A percentile compares a stretch with the other conserved stretches of the same genome.
Conservation (phyloP, 2,329 filamentous ascomycete genomes). For the Penicillium sp. region DNA sequence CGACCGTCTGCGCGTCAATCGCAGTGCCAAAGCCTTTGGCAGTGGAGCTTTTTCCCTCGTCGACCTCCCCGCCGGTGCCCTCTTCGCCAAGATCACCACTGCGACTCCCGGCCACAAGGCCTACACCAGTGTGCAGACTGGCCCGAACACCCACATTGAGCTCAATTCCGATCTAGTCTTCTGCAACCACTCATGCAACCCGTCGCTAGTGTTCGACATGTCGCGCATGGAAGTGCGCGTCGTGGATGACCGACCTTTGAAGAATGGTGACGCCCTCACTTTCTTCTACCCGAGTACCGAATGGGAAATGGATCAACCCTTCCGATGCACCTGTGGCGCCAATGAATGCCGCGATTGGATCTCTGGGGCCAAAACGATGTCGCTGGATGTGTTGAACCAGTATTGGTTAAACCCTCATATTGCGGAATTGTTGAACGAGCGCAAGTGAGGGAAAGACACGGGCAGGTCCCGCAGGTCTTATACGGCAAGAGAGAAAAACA, state of each 20-base stretch:
- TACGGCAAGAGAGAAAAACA: too few species aligned
- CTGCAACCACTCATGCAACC: slow-evolving; percentile 53
- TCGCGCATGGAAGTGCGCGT: slow-evolving; percentile 38
- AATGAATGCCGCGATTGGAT: slow-evolving; percentile 38
- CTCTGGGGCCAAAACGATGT: slow-evolving; percentile 38
- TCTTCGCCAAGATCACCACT: slow-evolving; percentile 46
- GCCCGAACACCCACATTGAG: slow-evolving; percentile 48
- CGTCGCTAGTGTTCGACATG: slow-evolving; percentile 52
- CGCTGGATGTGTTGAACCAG: slow-evolving; percentile 26
- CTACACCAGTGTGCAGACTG: slow-evolving; percentile 51
- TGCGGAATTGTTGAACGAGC: slow-evolving; percentile 24
- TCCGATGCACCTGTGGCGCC: slow-evolving; percentile 42
- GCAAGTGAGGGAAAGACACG: slow-evolving; percentile 10
- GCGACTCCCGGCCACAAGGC: slow-evolving; percentile 43
- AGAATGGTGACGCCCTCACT: slow-evolving; percentile 40
- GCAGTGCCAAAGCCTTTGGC: slow-evolving; percentile 32
- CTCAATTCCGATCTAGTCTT: slow-evolving; percentile 53
- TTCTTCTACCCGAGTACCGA: slow-evolving; percentile 49
- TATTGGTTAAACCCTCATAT: slow-evolving; percentile 45
- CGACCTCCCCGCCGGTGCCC: slow-evolving; percentile 46
- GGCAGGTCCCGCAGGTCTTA: neutral
- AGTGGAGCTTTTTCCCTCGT: slow-evolving; percentile 46
- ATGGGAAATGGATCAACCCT: slow-evolving; percentile 47
- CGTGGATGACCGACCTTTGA: slow-evolving; percentile 35
- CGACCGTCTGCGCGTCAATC: slow-evolving; percentile 24